Evolutionary conservation across 805 yeast genomes (phyloP).

Genomic region (Pichia deserticola): DNA sequence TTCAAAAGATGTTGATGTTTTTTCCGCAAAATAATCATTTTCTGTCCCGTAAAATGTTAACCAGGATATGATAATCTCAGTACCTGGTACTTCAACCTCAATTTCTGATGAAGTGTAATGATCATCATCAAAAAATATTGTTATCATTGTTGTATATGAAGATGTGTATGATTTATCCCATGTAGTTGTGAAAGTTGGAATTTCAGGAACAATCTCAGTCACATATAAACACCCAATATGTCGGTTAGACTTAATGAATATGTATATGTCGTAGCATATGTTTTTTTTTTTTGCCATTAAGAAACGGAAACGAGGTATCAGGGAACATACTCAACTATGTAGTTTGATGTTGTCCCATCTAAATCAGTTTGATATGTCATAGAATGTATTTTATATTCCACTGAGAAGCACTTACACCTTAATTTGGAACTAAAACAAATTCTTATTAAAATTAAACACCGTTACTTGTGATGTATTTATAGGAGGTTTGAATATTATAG

Average conservation of each 20-base stretch:
- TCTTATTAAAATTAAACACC: background rate
- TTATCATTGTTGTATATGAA: background rate
- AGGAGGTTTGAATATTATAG: background rate
- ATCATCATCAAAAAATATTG: background rate
- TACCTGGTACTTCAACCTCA: background rate
- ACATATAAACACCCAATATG: background rate
- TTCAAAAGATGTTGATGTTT: slow-evolving; percentile 1
- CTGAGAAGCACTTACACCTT: background rate
- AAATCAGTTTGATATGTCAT: background rate
- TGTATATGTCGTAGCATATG: slow-evolving; percentile 2
- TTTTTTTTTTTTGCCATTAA: slow-evolving; percentile 7
- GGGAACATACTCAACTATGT: slow-evolving; percentile 6
- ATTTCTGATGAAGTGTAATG: slow-evolving; percentile 1
- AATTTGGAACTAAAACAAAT: background rate
- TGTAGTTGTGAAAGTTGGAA: background rate
- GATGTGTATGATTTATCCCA: background rate
- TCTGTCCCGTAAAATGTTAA: background rate
- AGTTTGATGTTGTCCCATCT: background rate
- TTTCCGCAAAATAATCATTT: background rate
- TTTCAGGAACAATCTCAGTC: background rate
- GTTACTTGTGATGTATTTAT: background rate
- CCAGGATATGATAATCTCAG: background rate
- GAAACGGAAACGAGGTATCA: slow-evolving; percentile 1
- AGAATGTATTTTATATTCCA: background rate
- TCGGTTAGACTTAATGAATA: background rate